phyloP scores from a whole-genome alignment of 768 basidiomycete species.

The Tricholoma bakamatsutake region DNA sequence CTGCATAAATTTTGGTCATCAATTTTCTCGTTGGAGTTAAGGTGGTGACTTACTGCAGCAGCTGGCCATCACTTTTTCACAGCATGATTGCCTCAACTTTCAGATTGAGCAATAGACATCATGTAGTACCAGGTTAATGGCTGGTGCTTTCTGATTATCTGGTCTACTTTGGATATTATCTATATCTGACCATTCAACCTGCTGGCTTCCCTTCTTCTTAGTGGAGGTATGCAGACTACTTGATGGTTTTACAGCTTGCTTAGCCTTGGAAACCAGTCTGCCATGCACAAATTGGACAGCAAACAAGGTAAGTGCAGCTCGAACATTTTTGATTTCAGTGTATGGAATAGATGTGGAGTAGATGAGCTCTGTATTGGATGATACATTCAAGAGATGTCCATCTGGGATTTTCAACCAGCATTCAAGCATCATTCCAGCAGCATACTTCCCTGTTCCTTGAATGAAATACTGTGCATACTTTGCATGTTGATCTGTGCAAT shows the following conservation, averaged over 20 bases:
- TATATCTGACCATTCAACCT: neutral
- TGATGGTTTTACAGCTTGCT: constrained; percentile 6
- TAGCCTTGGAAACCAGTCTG: constrained; percentile 15
- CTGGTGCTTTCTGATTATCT: neutral
- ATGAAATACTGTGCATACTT: neutral
- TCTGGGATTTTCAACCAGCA: neutral
- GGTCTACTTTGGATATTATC: neutral
- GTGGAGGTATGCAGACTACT: constrained; percentile 17
- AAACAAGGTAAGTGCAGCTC: neutral
- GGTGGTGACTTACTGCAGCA: too few species aligned
- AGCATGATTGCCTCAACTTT: too few species aligned
- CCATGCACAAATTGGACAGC: constrained; percentile 2
- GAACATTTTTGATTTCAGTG: neutral
- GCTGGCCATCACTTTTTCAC: too few species aligned
- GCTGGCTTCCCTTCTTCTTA: neutral
- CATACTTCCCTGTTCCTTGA: neutral
- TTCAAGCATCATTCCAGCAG: neutral
- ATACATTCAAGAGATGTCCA: neutral
- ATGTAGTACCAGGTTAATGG: neutral
- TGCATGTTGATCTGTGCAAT: neutral
- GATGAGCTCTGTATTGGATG: neutral
- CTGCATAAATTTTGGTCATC: too few species aligned
- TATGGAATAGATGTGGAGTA: neutral
- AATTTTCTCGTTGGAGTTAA: too few species aligned
- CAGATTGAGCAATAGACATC: neutral